Base-by-base conservation (phyloP, 2,329 filamentous ascomycete genomes). In the Neofusicoccum kwambonambiense region DNA sequence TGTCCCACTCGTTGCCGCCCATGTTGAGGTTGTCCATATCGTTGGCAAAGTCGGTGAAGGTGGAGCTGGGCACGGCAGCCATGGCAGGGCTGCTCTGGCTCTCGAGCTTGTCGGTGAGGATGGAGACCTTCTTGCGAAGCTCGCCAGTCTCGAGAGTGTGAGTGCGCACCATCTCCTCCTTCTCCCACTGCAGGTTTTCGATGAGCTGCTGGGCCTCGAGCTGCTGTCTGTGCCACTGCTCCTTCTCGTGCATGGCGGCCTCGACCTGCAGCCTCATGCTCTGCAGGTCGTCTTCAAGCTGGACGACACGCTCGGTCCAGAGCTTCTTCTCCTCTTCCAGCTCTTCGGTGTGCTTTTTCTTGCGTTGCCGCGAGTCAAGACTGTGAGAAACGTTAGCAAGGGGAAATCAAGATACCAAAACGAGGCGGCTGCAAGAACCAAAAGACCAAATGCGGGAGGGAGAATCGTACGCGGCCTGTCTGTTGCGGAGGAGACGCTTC, bases 281-380 rank as follows among this genome's bases (percentile, higher is more conserved):
- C 62, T 82, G 81, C 69, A 96, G 81, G 70, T 92, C 89, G 65
- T 95, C 90, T 75, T 97, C 91, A 74, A 97, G 84, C 64, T 89
- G 86, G 70, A 81, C 86, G 75, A 97, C 91, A 75, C 91, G 81
- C 71, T 87, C 86, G 64, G 89, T 91, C 82, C 88, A 96, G 66
- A 91, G 87, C 83, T 97, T 97, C 85, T 98, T 97, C 82, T 98
- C 94, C 77, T 95, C 90, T 78, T 98, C 95, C 51, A 98, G 87
- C 72, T 95, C 89, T 81, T 98, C 95, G 39, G 95, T 98, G 81
- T 98, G 94, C 80, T 92, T 90, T 87, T 98, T 98, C 86, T 98
- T 99, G 72, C 95, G 89, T 79, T 98, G 94, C 70, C 95, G 89
- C 50, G 95, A 98, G 81, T 98, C 94, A 72, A 99, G 90, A 70